Conservation (phyloP, 768 basidiomycete species). For the Chiua virens region DNA sequence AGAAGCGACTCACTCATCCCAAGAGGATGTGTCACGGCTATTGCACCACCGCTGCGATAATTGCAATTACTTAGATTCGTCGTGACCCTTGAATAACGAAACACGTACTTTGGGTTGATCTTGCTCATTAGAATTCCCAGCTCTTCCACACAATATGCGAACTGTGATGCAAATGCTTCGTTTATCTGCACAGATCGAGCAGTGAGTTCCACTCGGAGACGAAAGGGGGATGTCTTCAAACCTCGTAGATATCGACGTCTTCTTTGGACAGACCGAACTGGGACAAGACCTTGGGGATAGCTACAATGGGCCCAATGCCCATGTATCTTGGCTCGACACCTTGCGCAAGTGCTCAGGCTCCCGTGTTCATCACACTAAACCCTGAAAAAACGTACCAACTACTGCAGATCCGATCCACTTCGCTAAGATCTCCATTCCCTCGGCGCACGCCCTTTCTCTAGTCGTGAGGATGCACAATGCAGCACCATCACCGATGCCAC, state of each 20-base stretch:
- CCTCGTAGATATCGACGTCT: constrained; percentile 79
- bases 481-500: constrained; percentile 91
- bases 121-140: constrained; percentile 73
- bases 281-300: constrained; percentile 67
- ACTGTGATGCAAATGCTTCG: constrained; percentile 92
- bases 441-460: constrained; percentile 70
- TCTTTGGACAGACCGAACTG: constrained; percentile 63
- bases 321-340: constrained; percentile 77
- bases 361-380: background rate
- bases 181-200: constrained; percentile 55
- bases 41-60: constrained; percentile 70
- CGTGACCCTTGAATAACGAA: background rate
- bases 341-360: constrained; percentile 22
- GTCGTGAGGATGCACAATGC: constrained; percentile 81
- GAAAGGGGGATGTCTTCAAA: constrained; percentile 19
- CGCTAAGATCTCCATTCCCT: constrained; percentile 76
- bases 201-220: background rate
- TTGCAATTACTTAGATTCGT: background rate
- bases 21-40: constrained; percentile 78
- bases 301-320: constrained; percentile 74
- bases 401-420: constrained; percentile 81
- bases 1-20: constrained; percentile 67
- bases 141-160: constrained; percentile 87
- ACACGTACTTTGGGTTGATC: constrained; percentile 79
- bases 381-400: constrained; percentile 52